Conservation (phyloP, 352 stramenopile species). For the Pythium rhizo-oryzae region DNA sequence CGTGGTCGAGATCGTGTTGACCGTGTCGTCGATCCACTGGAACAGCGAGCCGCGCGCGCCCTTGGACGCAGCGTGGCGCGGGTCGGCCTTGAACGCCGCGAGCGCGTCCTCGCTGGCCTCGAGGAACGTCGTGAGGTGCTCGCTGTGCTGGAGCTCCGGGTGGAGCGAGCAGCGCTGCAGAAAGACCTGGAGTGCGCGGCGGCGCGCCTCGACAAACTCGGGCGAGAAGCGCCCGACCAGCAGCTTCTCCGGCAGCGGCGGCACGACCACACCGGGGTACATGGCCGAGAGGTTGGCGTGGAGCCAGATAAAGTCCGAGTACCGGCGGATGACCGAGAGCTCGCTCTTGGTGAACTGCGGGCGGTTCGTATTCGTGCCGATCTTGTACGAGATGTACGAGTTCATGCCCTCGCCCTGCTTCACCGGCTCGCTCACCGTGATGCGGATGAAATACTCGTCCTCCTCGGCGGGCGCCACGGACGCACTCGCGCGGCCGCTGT, state of each 20-base stretch:
- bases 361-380: conserved; percentile 77
- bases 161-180: conserved; percentile 77
- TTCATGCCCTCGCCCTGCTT: conserved; percentile 98
- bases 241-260: conserved; percentile 96
- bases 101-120: conserved; percentile 79
- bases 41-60: conserved; percentile 69
- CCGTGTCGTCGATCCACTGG: conserved; percentile 89
- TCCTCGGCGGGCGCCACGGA: not conserved
- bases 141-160: conserved; percentile 83
- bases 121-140: conserved; percentile 84
- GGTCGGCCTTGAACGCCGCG: conserved; percentile 63
- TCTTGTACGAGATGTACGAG: conserved; percentile 98
- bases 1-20: conserved; percentile 82
- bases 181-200: conserved; percentile 81
- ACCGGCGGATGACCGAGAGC: conserved; percentile 92
- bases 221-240: conserved; percentile 93
- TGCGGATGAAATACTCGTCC: conserved; percentile 58
- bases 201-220: conserved; percentile 90
- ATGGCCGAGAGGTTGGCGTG: conserved; percentile 87
- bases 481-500: conserved; percentile 15
- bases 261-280: conserved; percentile 92
- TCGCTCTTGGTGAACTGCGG: conserved; percentile 85
- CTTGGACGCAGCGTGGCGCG: conserved; percentile 52
- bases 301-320: conserved; percentile 97
- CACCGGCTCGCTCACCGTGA: conserved; percentile 94